Evolutionary conservation across 768 basidiomycete species (phyloP).

Genomic region (Termitomyces sp.): DNA sequence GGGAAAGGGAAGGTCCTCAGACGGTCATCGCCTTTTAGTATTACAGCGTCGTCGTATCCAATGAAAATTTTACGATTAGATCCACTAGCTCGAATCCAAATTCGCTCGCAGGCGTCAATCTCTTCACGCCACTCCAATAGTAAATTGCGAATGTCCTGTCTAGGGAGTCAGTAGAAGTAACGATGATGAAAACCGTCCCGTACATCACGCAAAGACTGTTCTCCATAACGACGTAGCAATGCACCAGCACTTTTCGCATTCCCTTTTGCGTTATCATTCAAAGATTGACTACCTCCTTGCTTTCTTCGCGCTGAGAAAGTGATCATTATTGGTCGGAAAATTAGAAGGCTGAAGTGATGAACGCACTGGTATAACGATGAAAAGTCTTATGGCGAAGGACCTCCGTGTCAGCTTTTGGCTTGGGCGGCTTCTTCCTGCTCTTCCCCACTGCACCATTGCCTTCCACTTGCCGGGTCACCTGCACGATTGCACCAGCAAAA

Average conservation of each 20-base stretch:
- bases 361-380: conserved; percentile 96
- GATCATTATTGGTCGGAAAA: conserved; percentile 10
- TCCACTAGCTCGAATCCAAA: conserved; percentile 89
- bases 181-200: conserved; percentile 21
- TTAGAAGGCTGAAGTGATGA: background rate
- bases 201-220: conserved; percentile 88
- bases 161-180: conserved; percentile 4
- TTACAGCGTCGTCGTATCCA: conserved; percentile 79
- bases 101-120: conserved; percentile 78
- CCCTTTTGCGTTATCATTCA: conserved; percentile 92
- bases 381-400: conserved; percentile 92
- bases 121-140: conserved; percentile 87
- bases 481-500: conserved; percentile 89
- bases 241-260: conserved; percentile 95
- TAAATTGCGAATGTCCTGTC: conserved; percentile 86
- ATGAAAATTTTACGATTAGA: conserved; percentile 88
- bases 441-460: conserved; percentile 41
- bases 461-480: conserved; percentile 56
- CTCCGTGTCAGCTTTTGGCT: conserved; percentile 75
- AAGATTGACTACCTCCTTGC: conserved; percentile 92
- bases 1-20: conserved; percentile 94
- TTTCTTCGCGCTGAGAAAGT: conserved; percentile 78
- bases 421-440: conserved; percentile 55
- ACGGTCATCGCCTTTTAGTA: conserved; percentile 78
- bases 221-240: conserved; percentile 89